Base-by-base conservation (phyloP, 352 stramenopile genomes). In the Plasmopara viticola region DNA sequence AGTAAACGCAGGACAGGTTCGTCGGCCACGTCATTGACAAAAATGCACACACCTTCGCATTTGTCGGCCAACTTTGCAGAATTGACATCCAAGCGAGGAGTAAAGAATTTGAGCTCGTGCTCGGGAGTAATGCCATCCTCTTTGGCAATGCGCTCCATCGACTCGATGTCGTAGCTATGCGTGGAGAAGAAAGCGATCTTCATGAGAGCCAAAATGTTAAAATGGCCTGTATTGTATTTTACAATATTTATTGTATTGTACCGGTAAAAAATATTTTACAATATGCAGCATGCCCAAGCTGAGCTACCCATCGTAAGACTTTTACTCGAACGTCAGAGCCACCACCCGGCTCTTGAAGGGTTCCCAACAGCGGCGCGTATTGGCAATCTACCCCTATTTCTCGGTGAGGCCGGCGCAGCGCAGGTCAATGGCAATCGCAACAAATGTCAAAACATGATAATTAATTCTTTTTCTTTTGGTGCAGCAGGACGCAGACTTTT, bases 1-100 rank as follows among this genome's bases (percentile, higher is more conserved):
- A 91, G 56, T 4, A 42, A 69, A 48, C 78, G 72, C 6, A 94
- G 66, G 20, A 72, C 64, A 3, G 60, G 65, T 14, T 64, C 74
- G 49, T 92, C 68, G 4, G 83, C 82, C 6, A 70, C 72, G 59
- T 95, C 86, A 54, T 94, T 95, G 41, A 95, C 86, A 56, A 94
- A 95, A 48, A 92, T 84, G 34, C 83, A 74, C 25, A 87, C 77
- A 38, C 42, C 76, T 41, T 91, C 78, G 42, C 66, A 87, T 2
- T 70, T 67, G 8, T 74, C 55, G 0, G 81, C 77, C 31, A 91
- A 64, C 39, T 71, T 62, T 8, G 71, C 78, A 0, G 74, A 86
- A 20, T 68, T 62, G 14, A 47, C 51, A 48, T 70, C 77, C 9
- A 91, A 57, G 28, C 77, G 77, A 25, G 71, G 66, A 25, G 62